Evolutionary conservation across 2,329 filamentous ascomycete genomes (phyloP).

Genomic region (Raffaelea ambrosiae): DNA sequence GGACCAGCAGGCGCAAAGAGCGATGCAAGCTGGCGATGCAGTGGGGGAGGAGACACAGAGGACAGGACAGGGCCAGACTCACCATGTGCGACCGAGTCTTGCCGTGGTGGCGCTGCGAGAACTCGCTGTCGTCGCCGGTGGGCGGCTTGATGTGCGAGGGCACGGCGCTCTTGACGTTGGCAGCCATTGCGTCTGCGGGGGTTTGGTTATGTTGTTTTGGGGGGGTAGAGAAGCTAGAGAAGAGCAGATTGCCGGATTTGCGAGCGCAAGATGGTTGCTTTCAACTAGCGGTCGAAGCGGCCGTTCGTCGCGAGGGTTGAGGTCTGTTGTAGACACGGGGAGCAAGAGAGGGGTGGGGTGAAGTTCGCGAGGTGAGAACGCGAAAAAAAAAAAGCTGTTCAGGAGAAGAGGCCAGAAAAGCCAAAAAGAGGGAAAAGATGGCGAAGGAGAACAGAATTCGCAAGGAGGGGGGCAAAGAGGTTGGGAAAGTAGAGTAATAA

Average conservation of each 20-base stretch:
- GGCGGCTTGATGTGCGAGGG: conserved; percentile 73
- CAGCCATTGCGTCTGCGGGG: conserved; percentile 52
- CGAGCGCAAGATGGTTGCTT: not conserved
- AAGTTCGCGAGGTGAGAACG: not conserved
- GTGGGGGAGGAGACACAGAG: not conserved
- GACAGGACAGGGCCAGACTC: conserved; percentile 19
- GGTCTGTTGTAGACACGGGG: not conserved
- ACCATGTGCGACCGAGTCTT: conserved; percentile 83
- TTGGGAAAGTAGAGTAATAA: no score
- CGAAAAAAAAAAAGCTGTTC: not conserved
- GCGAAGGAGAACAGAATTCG: not conserved
- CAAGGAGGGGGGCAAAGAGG: not conserved
- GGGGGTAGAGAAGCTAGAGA: not conserved
- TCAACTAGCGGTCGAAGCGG: not conserved
- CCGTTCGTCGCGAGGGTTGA: not conserved
- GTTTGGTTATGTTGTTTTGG: not conserved
- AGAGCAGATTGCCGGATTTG: not conserved
- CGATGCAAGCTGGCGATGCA: no score
- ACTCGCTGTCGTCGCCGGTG: conserved; percentile 36
- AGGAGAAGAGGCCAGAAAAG: not conserved
- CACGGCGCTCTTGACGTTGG: conserved; percentile 63
- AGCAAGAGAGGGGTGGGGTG: not conserved
- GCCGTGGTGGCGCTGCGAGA: conserved; percentile 64
- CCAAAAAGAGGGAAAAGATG: not conserved
- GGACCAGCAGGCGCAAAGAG: no score